Conservation (phyloP, 2,329 filamentous ascomycete genomes). For the Domatiomyces catenatus region DNA sequence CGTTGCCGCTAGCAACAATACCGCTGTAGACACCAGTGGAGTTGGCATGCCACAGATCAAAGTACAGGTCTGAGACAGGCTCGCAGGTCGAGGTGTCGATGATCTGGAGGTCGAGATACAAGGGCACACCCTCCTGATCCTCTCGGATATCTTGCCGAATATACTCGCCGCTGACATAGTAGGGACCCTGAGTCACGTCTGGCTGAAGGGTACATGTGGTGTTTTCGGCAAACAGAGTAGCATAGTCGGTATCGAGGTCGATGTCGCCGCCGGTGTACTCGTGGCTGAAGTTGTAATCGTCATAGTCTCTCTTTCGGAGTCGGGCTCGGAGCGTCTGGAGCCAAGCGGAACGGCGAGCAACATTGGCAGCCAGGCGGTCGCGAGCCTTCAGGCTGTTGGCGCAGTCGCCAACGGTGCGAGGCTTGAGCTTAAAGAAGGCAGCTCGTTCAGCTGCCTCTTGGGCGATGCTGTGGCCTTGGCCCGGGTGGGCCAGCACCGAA, state of each 20-base stretch:
- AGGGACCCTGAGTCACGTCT: conserved; percentile 40
- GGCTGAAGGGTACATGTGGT: conserved; percentile 37
- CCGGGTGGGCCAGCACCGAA: background rate
- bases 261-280: conserved; percentile 21
- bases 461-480: conserved; percentile 34
- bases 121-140: conserved; percentile 23
- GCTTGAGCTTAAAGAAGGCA: conserved; percentile 28
- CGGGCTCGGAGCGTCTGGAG: conserved; percentile 32
- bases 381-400: conserved; percentile 32
- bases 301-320: conserved; percentile 22
- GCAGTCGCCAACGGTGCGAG: conserved; percentile 35
- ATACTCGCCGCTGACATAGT: conserved; percentile 30
- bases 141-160: conserved; percentile 26
- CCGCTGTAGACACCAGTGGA: conserved; percentile 27
- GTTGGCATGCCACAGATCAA: conserved; percentile 30
- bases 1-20: conserved; percentile 25
- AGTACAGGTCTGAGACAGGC: conserved; percentile 23
- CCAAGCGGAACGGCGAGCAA: conserved; percentile 30
- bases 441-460: conserved; percentile 37
- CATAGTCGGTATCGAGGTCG: conserved; percentile 14
- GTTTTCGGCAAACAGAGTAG: conserved; percentile 21
- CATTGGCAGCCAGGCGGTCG: conserved; percentile 30
- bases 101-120: conserved; percentile 28
- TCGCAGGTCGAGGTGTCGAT: conserved; percentile 29
- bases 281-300: conserved; percentile 21